A percentile compares a stretch with the other conserved stretches of the same genome.
Conservation (phyloP, 2,329 filamentous ascomycete genomes). For the Scedosporium apiospermum region DNA sequence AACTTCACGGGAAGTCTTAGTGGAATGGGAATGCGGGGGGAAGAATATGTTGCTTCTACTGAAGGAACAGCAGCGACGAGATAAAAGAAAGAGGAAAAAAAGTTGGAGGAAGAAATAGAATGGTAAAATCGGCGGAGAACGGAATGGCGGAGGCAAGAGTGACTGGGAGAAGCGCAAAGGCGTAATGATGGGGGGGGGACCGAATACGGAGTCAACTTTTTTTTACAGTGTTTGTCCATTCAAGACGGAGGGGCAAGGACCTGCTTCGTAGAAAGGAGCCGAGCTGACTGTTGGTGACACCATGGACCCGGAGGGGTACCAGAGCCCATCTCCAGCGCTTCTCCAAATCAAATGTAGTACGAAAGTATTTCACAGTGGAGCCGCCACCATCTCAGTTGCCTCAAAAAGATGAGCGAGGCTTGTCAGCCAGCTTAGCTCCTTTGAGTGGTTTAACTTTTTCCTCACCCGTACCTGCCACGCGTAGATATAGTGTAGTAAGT, state of each 20-base stretch:
- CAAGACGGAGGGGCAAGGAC: no score
- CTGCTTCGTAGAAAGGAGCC: no score
- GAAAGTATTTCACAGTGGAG: constrained; percentile 25
- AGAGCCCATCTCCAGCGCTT: no score
- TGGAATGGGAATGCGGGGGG: background rate
- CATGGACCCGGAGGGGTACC: no score
- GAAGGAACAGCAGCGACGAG: background rate
- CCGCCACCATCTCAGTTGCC: background rate
- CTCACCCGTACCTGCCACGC: background rate
- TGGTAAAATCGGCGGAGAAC: constrained; percentile 3
- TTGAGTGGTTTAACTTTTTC: background rate
- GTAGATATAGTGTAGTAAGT: background rate
- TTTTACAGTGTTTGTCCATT: no score
- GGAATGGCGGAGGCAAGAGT: constrained; percentile 19
- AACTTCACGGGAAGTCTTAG: background rate
- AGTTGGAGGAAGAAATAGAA: background rate
- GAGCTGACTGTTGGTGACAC: no score
- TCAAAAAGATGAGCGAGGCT: background rate
- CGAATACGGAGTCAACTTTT: no score
- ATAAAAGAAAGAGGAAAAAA: background rate
- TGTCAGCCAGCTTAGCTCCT: background rate
- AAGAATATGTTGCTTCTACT: background rate
- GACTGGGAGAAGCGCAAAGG: constrained; percentile 38
- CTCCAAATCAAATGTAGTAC: constrained; percentile 28
- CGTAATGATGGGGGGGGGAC: constrained; percentile 19